Conservation (phyloP, 768 basidiomycete genomes). For the Boletus vermiculosoides region DNA sequence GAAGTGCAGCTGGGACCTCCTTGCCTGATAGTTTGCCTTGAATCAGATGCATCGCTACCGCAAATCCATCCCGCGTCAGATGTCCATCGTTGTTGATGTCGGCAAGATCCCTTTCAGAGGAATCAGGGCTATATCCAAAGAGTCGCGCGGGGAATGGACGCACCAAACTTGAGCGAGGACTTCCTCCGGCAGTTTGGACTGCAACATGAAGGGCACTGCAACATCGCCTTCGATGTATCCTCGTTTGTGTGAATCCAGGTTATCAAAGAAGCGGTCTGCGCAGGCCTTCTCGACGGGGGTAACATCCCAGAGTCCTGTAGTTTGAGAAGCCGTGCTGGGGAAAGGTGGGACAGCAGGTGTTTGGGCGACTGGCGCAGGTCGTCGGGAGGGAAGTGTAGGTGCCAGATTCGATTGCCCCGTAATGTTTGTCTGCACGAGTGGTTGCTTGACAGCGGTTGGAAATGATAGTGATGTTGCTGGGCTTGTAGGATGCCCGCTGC, state of each 20-base stretch:
- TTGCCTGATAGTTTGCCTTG: conserved; percentile 79
- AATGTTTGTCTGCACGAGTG: conserved; percentile 55
- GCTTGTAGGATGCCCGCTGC: conserved; percentile 59
- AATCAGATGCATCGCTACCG: conserved; percentile 93
- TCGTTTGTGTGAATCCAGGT: conserved; percentile 68
- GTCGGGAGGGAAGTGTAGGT: conserved; percentile 25
- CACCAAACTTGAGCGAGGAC: conserved; percentile 91
- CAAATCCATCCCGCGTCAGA: conserved; percentile 89
- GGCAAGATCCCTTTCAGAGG: conserved; percentile 75
- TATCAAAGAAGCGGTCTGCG: conserved; percentile 77
- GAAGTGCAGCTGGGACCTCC: conserved; percentile 70
- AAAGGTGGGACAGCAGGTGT: conserved; percentile 29
- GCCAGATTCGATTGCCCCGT: conserved; percentile 38
- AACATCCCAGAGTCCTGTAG: conserved; percentile 71
- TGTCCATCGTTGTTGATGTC: conserved; percentile 87
- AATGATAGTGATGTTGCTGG: conserved; percentile 45
- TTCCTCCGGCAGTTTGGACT: conserved; percentile 80
- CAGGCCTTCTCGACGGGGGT: conserved; percentile 73
- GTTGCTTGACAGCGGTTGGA: conserved; percentile 55
- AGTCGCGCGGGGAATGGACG: conserved; percentile 27
- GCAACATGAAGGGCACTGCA: conserved; percentile 93
- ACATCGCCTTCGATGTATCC: conserved; percentile 91
- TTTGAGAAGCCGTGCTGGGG: conserved; percentile 26
- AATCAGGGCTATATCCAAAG: conserved; percentile 1
- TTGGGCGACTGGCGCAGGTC: conserved; percentile 17